Evolutionary conservation across 2,329 filamentous ascomycete species (phyloP), one percentile per base, ranked within the genome.

Genomic region (Penicillium sp.): DNA sequence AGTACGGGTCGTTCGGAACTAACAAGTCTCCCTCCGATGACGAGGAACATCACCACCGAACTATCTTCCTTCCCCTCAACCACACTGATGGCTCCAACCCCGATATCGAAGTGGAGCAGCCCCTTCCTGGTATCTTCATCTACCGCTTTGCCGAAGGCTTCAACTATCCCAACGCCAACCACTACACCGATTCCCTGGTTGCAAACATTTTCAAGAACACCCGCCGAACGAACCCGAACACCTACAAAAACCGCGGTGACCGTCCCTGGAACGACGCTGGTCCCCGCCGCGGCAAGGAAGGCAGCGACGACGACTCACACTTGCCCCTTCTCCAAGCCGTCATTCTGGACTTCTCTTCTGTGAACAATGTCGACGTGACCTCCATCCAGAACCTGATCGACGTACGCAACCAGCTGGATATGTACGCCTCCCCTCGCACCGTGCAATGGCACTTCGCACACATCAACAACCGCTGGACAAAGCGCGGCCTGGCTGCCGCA

Each of bases 361-460:
- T 97, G 62, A 96, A 97, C 76, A 91, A 96, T 63, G 88, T 97
- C 56, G 94, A 97, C 68, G 86, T 96, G 57, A 97, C 94, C 0
- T 95, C 91, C 0, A 84, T 97, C 2, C 94, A 97, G 75, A 88
- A 91, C 65, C 81, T 97, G 38, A 95, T 97, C 67, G 94, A 97
- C 67, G 89, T 97, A 1, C 90, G 93, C 67, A 96, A 96, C 73
- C 92, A 97, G 71, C 85, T 97, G 26, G 93, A 97, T 72, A 82
- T 86, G 20, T 96, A 96, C 70, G 84, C 91, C 1, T 74, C 88
- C 0, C 93, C 93, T 0, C 86, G 92, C 20, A 80, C 82, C 2
- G 92, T 97, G 5, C 91, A 97, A 72, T 97, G 93, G 92, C 94
- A 97, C 74, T 88, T 97, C 61, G 90, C 92, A n/a, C 89, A 87